A percentile compares a stretch with the other conserved stretches of the same genome.
Conservation (phyloP, 306 rosid species). For the Castanea sativa region DNA sequence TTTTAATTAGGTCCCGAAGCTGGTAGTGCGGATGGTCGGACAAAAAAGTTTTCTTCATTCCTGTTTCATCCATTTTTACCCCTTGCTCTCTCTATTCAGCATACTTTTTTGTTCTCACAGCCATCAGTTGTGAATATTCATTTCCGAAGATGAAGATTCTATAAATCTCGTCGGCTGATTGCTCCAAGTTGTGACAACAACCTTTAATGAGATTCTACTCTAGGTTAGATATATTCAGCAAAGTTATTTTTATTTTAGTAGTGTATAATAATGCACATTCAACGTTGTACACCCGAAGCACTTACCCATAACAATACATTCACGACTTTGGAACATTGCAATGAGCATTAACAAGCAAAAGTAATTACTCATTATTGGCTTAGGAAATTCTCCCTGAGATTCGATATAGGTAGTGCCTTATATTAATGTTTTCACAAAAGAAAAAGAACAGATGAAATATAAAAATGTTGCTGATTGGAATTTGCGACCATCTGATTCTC, state of each 20-base stretch:
- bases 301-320: too few species aligned
- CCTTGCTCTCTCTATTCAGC: conserved; percentile 84
- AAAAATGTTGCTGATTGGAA: too few species aligned
- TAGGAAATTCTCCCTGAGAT: too few species aligned
- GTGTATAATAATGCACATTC: neutral
- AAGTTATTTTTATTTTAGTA: neutral
- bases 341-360: too few species aligned
- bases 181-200: neutral
- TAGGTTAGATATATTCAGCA: neutral
- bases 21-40: conserved; percentile 74
- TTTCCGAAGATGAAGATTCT: conserved; percentile 64
- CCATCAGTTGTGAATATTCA: conserved; percentile 89
- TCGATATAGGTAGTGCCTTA: too few species aligned
- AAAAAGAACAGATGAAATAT: too few species aligned
- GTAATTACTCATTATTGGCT: too few species aligned
- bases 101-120: conserved; percentile 58
- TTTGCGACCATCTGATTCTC: too few species aligned
- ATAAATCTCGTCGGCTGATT: neutral
- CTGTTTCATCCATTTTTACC: conserved; percentile 93
- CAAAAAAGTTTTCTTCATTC: conserved; percentile 74
- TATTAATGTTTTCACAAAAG: too few species aligned
- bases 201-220: neutral
- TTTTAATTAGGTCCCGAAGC: conserved; percentile 78
- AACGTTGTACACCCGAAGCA: neutral
- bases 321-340: too few species aligned